Conservation (phyloP, 768 basidiomycete genomes). For the Clathrus columnatus region DNA sequence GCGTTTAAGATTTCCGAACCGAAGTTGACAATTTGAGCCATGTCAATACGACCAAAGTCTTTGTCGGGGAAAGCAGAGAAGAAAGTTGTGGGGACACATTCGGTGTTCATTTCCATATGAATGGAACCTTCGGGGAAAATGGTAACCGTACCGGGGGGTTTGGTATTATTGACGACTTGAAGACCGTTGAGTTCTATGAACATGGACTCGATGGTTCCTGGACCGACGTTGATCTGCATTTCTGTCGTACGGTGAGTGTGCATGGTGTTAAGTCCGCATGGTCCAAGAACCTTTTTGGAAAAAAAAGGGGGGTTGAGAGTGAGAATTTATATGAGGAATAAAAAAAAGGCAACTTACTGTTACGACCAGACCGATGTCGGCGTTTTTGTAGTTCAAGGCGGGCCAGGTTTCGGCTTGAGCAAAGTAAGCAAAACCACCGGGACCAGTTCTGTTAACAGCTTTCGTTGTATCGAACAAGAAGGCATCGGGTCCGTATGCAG, state of each 20-base stretch:
- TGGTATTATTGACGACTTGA: not conserved
- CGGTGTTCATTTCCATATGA: not conserved
- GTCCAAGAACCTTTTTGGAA: not conserved
- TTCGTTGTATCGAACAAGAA: not conserved
- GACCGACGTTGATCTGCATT: not conserved
- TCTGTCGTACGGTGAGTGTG: not conserved
- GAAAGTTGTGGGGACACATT: not conserved
- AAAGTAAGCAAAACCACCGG: not conserved
- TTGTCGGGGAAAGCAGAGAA: not conserved
- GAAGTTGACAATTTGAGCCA: not conserved
- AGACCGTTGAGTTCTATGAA: not conserved
- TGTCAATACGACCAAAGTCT: not conserved
- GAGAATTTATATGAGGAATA: not conserved
- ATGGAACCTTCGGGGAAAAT: not conserved
- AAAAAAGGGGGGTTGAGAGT: too few species aligned
- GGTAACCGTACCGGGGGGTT: not conserved
- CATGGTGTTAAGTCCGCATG: not conserved
- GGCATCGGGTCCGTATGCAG: not conserved
- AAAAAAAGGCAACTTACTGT: not conserved
- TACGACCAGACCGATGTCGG: not conserved
- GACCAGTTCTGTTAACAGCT: not conserved
- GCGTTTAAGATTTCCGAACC: not conserved
- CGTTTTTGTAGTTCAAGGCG: not conserved
- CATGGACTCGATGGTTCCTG: not conserved
- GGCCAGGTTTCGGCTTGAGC: not conserved